Evolutionary conservation across 495 filamentous ascomycete species (phyloP).

Genomic region (Elaphomyces granulatus): DNA sequence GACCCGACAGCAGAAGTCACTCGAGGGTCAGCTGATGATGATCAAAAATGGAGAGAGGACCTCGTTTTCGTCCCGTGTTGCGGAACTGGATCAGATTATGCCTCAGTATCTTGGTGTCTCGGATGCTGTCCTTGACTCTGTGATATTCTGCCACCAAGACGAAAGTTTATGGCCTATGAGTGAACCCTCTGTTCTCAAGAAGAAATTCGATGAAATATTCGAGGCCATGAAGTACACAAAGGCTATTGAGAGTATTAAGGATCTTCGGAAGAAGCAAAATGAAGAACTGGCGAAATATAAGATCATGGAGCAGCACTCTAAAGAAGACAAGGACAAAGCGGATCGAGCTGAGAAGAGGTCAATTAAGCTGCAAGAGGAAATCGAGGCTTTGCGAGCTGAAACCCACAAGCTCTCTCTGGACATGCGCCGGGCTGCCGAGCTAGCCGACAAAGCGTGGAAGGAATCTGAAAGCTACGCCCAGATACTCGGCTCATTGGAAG

Average conservation of each 20-base stretch:
- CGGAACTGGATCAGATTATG: conserved; percentile 68
- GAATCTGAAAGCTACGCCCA: conserved; percentile 46
- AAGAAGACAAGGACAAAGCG: conserved; percentile 74
- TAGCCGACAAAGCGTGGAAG: conserved; percentile 44
- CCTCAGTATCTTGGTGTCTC: conserved; percentile 84
- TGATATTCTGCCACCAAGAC: conserved; percentile 98
- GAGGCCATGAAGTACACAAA: conserved; percentile 95
- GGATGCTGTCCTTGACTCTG: conserved; percentile 73
- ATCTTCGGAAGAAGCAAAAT: conserved; percentile 66
- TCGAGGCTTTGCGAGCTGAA: conserved; percentile 49
- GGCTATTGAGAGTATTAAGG: conserved; percentile 86
- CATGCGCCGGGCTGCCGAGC: conserved; percentile 38
- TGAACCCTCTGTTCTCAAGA: conserved; percentile 70
- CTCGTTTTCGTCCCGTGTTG: conserved; percentile 59
- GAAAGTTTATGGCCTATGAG: conserved; percentile 98
- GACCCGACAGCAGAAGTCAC: conserved; percentile 53
- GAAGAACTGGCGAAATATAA: conserved; percentile 56
- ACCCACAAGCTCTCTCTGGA: conserved; percentile 40
- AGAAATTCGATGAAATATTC: conserved; percentile 94
- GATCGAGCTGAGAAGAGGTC: conserved; percentile 53
- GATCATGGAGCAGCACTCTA: conserved; percentile 58
- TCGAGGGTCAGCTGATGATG: conserved; percentile 64
- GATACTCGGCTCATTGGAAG: conserved; percentile 55
- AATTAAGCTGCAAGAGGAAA: conserved; percentile 51
- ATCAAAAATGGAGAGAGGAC: conserved; percentile 68